Percentiles rank a stretch among this genome's conserved stretches.
These are phyloP conservation scores for Vitis hybrid DNA, from an alignment of 177 flowering plant genomes.

Conservation along the genomic window DNA sequence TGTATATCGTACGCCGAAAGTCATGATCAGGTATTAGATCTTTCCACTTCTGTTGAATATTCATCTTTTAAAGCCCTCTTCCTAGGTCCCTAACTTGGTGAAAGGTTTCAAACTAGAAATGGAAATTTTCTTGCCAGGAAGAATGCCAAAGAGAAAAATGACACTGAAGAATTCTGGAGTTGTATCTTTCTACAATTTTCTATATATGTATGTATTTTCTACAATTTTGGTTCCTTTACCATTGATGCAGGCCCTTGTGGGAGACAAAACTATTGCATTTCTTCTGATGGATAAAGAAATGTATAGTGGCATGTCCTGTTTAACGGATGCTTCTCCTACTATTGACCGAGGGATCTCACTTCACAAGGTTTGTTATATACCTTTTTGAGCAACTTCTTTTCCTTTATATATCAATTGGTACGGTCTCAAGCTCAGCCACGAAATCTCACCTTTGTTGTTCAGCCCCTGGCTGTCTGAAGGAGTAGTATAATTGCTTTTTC, in stretches of 20 bases:
- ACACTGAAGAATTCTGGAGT: neutral
- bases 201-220: neutral
- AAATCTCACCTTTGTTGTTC: neutral
- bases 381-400: neutral
- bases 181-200: neutral
- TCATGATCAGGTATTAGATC: constrained; percentile 81
- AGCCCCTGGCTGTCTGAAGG: neutral
- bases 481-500: neutral
- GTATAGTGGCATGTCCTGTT: constrained; percentile 91
- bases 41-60: neutral
- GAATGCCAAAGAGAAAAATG: neutral
- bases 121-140: neutral
- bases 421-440: neutral
- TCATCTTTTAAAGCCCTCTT: too few relatives aligned
- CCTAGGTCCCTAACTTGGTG: too few relatives aligned
- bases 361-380: constrained; percentile 67
- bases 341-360: constrained; percentile 93
- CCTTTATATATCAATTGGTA: neutral
- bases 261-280: constrained; percentile 93
- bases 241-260: constrained; percentile 74
- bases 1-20: constrained; percentile 96
- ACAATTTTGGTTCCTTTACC: neutral
- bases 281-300: constrained; percentile 92
- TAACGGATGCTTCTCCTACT: constrained; percentile 67
- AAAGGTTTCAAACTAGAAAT: neutral